These are phyloP conservation scores for Bathelium albidoporum DNA, from an alignment of 495 filamentous ascomycete genomes.

Conservation along the genomic window DNA sequence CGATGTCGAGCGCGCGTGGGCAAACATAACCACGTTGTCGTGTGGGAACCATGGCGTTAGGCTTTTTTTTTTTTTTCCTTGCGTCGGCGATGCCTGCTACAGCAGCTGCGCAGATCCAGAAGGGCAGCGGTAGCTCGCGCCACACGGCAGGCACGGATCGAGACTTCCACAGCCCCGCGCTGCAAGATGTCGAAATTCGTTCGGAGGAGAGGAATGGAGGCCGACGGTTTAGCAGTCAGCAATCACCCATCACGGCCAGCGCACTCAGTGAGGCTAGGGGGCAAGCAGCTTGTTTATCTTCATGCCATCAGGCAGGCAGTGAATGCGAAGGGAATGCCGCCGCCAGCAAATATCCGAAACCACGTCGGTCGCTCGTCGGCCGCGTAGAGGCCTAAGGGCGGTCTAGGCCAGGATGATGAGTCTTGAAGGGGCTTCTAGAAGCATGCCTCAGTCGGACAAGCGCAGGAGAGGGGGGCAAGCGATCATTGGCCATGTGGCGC, in stretches of 20 bases:
- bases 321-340: not conserved
- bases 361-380: not conserved
- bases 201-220: not conserved
- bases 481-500: constrained; percentile 1
- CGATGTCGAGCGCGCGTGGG: not conserved
- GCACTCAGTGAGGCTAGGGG: too few species aligned
- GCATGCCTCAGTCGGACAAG: not conserved
- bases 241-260: too few species aligned
- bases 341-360: not conserved
- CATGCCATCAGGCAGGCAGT: not conserved
- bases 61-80: too few species aligned
- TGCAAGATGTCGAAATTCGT: not conserved
- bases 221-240: not conserved
- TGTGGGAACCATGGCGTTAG: too few species aligned
- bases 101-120: too few species aligned
- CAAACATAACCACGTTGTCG: not conserved
- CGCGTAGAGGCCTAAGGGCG: not conserved
- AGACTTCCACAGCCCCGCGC: not conserved
- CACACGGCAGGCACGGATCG: not conserved
- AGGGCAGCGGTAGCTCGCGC: not conserved
- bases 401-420: not conserved
- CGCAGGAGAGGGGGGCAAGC: not conserved
- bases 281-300: too few species aligned
- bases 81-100: too few species aligned
- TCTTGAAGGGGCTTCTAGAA: not conserved